These are phyloP conservation scores for Blastomyces parvus DNA, from an alignment of 2,329 filamentous ascomycete species.

Conservation along the genomic window DNA sequence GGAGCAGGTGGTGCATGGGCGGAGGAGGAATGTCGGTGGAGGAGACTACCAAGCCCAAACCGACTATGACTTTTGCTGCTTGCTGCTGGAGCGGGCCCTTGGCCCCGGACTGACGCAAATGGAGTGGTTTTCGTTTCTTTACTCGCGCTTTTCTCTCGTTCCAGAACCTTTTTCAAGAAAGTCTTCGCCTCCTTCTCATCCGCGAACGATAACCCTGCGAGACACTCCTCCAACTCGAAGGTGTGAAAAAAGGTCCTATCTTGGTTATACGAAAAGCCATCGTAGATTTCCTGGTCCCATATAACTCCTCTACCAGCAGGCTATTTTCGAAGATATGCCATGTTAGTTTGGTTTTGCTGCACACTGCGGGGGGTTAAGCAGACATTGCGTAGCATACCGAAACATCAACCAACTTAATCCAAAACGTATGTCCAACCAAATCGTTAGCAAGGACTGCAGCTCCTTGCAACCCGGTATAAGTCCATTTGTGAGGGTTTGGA, in stretches of 20 bases:
- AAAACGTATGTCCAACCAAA: constrained; percentile 88
- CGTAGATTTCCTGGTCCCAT: constrained; percentile 97
- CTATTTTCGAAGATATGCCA: constrained; percentile 34
- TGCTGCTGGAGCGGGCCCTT: constrained; percentile 35
- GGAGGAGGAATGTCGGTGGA: constrained; percentile 42
- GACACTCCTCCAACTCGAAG: constrained; percentile 87
- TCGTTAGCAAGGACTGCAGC: constrained; percentile 88
- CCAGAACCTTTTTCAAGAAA: constrained; percentile 95
- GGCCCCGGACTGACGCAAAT: constrained; percentile 49
- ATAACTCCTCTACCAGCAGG: constrained; percentile 73
- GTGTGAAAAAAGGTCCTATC: constrained; percentile 96
- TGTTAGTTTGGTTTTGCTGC: background rate
- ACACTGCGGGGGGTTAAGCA: background rate
- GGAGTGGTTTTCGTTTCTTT: constrained; percentile 73
- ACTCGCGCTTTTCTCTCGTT: constrained; percentile 89
- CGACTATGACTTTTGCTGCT: constrained; percentile 42
- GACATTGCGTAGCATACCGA: constrained; percentile 53
- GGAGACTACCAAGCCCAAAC: constrained; percentile 43
- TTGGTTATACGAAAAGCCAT: constrained; percentile 89
- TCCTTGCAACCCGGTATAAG: constrained; percentile 84
- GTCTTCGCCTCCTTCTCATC: constrained; percentile 97
- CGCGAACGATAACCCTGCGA: constrained; percentile 81
- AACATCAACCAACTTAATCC: constrained; percentile 94
- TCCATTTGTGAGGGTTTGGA: constrained; percentile 79
- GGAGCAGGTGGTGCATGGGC: constrained; percentile 28